A percentile compares a stretch with the other conserved stretches of the same genome.
Evolutionary conservation across 2,329 filamentous ascomycete genomes (phyloP).

Genomic region (Aureobasidium pullulans): DNA sequence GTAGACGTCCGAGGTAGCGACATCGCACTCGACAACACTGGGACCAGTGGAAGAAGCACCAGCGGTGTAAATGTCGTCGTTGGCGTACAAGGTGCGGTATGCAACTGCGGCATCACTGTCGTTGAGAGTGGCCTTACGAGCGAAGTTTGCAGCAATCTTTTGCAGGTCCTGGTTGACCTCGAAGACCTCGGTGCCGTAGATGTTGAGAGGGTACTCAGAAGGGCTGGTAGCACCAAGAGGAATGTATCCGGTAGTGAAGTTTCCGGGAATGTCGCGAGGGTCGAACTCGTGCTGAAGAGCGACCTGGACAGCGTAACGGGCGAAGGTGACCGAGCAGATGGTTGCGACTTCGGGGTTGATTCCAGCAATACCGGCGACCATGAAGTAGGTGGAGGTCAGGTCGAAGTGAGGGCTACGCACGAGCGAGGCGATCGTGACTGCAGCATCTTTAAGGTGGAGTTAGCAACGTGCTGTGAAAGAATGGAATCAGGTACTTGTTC

Average conservation of each 20-base stretch:
- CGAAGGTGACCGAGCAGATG: constrained; percentile 58
- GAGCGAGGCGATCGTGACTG: constrained; percentile 55
- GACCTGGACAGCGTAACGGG: constrained; percentile 64
- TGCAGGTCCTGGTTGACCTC: constrained; percentile 34
- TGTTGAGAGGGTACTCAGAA: constrained; percentile 31
- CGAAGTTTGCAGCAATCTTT: constrained; percentile 27
- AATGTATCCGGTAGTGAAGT: constrained; percentile 62
- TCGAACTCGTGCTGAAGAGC: constrained; percentile 72
- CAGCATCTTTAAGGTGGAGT: constrained; percentile 48
- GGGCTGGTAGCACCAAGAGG: constrained; percentile 53
- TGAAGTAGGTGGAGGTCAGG: constrained; percentile 60
- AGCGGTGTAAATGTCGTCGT: constrained; percentile 29
- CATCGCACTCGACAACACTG: constrained; percentile 56
- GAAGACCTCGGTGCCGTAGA: constrained; percentile 38
- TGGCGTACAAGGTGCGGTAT: constrained; percentile 32
- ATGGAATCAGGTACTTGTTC: too few relatives aligned
- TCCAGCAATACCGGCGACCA: constrained; percentile 67
- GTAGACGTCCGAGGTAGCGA: constrained; percentile 65
- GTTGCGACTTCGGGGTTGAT: constrained; percentile 62
- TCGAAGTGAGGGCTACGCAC: constrained; percentile 56
- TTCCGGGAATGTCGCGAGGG: constrained; percentile 56
- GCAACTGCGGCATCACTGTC: constrained; percentile 29
- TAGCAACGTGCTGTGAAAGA: too few relatives aligned
- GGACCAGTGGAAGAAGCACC: constrained; percentile 43
- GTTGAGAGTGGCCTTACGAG: constrained; percentile 29